A percentile compares a stretch with the other conserved stretches of the same genome.
phyloP scores from a whole-genome alignment of 306 rosid species.

The Prunus padus region DNA sequence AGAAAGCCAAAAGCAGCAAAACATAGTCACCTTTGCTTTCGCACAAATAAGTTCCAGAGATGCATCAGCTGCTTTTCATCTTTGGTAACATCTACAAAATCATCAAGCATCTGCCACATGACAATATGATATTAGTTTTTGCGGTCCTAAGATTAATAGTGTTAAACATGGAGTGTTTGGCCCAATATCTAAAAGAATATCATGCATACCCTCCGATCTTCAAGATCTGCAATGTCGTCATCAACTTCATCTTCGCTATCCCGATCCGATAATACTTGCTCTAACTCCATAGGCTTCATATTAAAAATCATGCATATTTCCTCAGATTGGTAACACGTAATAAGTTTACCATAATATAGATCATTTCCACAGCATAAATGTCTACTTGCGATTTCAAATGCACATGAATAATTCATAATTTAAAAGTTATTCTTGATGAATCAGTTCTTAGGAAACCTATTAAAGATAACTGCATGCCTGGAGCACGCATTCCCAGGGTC shows the following conservation, averaged over 20 bases:
- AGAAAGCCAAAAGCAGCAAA: slow-evolving; percentile 24
- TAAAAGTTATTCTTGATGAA: background rate
- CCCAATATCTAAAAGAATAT: slow-evolving; percentile 3
- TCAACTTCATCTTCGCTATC: slow-evolving; percentile 98
- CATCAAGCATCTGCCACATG: slow-evolving; percentile 93
- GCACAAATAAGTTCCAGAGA: slow-evolving; percentile 95
- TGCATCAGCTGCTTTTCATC: slow-evolving; percentile 96
- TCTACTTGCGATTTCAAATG: background rate
- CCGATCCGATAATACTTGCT: slow-evolving; percentile 80
- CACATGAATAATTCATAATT: background rate
- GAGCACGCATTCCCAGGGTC: background rate
- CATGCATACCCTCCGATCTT: slow-evolving; percentile 84
- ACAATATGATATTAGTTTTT: slow-evolving; percentile 30
- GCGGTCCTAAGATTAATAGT: background rate
- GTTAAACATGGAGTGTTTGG: background rate
- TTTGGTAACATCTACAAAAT: slow-evolving; percentile 96
- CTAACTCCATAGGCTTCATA: slow-evolving; percentile 82
- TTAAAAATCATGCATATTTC: background rate
- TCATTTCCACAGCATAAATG: background rate
- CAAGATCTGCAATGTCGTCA: slow-evolving; percentile 89
- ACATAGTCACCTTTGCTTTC: slow-evolving; percentile 75
- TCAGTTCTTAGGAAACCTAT: background rate
- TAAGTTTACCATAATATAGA: background rate
- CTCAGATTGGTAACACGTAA: background rate
- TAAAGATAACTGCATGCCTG: background rate